Evolutionary conservation across 257 asterid genomes (phyloP).

Genomic region (Leonotis leonurus): DNA sequence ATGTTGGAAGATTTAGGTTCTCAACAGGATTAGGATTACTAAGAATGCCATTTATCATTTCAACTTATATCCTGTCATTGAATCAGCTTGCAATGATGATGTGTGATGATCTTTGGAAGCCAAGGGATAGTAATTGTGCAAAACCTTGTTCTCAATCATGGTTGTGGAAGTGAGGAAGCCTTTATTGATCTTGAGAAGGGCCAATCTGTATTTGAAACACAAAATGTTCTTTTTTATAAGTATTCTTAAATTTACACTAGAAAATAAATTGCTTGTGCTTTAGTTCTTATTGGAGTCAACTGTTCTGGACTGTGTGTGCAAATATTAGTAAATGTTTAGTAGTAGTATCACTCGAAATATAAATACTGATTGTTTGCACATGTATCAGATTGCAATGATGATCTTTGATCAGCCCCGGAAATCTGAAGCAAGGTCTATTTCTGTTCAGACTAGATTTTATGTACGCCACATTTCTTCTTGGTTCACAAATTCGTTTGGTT

Average conservation of each 20-base stretch:
- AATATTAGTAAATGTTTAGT: slow-evolving; percentile 14
- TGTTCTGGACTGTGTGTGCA: not conserved
- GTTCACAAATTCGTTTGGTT: not conserved
- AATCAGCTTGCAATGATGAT: slow-evolving; percentile 86
- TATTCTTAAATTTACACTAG: not conserved
- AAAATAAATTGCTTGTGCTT: not conserved
- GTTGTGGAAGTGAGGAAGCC: slow-evolving; percentile 26
- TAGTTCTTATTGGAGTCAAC: not conserved
- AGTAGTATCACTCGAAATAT: not conserved
- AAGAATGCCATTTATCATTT: slow-evolving; percentile 7
- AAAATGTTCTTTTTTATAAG: too few relatives aligned
- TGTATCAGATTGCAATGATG: slow-evolving; percentile 53
- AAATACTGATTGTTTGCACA: slow-evolving; percentile 27
- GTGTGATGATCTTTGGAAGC: slow-evolving; percentile 62
- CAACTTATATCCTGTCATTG: slow-evolving; percentile 39
- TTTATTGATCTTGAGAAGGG: slow-evolving; percentile 37
- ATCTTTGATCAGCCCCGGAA: slow-evolving; percentile 38
- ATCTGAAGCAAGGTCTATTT: slow-evolving; percentile 32
- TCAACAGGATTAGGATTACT: not conserved
- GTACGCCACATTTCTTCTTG: slow-evolving; percentile 10
- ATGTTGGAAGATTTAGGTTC: slow-evolving; percentile 3
- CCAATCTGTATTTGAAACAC: slow-evolving; percentile 13
- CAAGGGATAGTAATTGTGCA: slow-evolving; percentile 26
- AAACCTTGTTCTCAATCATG: slow-evolving; percentile 25
- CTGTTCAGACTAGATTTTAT: slow-evolving; percentile 16